Base-by-base conservation (phyloP, 139 green algal species). In the Gonium pectorale region DNA sequence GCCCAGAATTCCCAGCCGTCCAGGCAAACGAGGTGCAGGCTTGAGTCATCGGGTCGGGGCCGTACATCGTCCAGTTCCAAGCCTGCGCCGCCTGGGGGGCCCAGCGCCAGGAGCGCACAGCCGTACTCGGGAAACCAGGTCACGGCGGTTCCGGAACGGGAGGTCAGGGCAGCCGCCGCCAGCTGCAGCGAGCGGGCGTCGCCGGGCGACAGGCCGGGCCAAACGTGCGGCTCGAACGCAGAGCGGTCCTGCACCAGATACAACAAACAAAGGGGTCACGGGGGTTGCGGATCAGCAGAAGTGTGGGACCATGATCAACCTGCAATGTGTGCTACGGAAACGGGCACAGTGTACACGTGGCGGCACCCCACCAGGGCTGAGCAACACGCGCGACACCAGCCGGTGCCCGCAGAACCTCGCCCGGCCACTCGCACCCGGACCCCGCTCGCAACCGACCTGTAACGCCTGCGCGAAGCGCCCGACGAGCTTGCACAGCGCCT, bases 1-100 rank as follows among this genome's bases (percentile, higher is more conserved):
- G 62, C 17, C 4, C 29, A 2, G 24, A 85, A 78, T 6, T 21
- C 3, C 86, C 86, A 90, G n/a, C 62, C 60, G 44, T 90, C 86
- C 35, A 87, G 72, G 0, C 40, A 64, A 2, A 90, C 54, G 21
- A 90, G 19, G 9, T 60, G 26, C 64, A 90, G 54, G 3, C 15
- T 3, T 19, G 85, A 19, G 2, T 51, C 8, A 8, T 60, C 79
- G 40, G 77, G 77, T 8, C 33, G 24, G 8, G 62, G 19, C 31
- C 62, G 44, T 31, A 83, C 29, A 46, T 40, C 35, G 3, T 33
- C 49, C n/a, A n/a, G n/a, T n/a, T n/a, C n/a, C n/a, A n/a, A n/a
- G n/a, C n/a, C n/a, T 0, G 6, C 33, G 0, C 15, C 59, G 11
- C 27, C 0, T 21, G 59, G 19, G 35, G 1, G 26, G 11, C 64